A percentile compares a stretch with the other conserved stretches of the same genome.
phyloP scores from a whole-genome alignment of 352 stramenopile genomes.

The Phytophthora sp. region DNA sequence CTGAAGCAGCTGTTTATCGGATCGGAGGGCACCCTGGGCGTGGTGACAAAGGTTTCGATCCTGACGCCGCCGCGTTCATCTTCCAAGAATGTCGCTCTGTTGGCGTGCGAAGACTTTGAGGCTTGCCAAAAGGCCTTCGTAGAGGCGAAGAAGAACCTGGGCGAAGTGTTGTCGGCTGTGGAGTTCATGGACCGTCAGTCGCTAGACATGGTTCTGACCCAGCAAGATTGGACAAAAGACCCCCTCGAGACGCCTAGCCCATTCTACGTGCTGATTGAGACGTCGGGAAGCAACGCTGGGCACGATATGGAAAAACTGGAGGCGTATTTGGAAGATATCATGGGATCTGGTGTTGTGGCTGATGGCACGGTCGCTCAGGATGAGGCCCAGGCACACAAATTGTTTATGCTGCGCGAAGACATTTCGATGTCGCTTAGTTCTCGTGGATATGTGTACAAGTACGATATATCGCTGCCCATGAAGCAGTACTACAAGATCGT shows the following conservation, averaged over 20 bases:
- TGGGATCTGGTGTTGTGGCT: slow-evolving; percentile 72
- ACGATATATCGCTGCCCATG: slow-evolving; percentile 96
- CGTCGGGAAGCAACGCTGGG: slow-evolving; percentile 88
- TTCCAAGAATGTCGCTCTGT: slow-evolving; percentile 88
- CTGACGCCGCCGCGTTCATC: slow-evolving; percentile 47
- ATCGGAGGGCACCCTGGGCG: slow-evolving; percentile 95
- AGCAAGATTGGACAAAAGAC: slow-evolving; percentile 76
- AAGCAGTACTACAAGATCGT: slow-evolving; percentile 92
- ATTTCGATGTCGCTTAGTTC: slow-evolving; percentile 89
- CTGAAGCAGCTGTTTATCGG: slow-evolving; percentile 98
- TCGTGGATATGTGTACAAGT: slow-evolving; percentile 97
- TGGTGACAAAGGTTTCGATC: slow-evolving; percentile 84
- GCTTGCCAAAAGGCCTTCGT: slow-evolving; percentile 83
- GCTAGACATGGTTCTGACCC: slow-evolving; percentile 85
- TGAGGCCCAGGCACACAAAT: slow-evolving; percentile 85
- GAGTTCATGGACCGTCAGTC: slow-evolving; percentile 96
- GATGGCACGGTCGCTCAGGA: slow-evolving; percentile 95
- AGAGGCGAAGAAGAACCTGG: slow-evolving; percentile 87
- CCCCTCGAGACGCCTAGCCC: slow-evolving; percentile 66
- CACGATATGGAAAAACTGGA: slow-evolving; percentile 95
- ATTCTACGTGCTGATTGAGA: slow-evolving; percentile 97
- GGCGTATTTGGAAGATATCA: slow-evolving; percentile 78
- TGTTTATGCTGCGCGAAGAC: slow-evolving; percentile 96
- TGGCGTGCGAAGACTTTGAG: slow-evolving; percentile 92
- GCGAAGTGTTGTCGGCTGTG: slow-evolving; percentile 95